A percentile compares a stretch with the other conserved stretches of the same genome.
Conservation (phyloP, 495 filamentous ascomycete genomes). For the Aspergillus campestris region DNA sequence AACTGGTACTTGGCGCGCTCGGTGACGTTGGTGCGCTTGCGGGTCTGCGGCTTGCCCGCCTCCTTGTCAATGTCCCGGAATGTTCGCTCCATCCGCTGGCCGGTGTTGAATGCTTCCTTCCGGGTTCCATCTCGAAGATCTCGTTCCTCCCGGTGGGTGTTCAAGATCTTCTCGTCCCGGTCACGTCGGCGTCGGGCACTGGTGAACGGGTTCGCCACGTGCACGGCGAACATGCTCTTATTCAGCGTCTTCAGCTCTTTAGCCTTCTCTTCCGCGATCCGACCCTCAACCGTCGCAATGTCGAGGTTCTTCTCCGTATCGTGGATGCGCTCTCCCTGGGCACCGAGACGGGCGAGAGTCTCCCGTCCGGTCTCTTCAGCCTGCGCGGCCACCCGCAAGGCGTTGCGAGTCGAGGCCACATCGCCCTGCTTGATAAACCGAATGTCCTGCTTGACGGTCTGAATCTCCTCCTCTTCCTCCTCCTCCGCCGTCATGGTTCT, state of each 20-base stretch:
- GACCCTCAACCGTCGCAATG: conserved; percentile 56
- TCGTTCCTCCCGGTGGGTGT: conserved; percentile 57
- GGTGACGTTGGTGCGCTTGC: conserved; percentile 46
- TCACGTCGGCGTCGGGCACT: conserved; percentile 45
- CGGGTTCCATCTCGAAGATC: conserved; percentile 58
- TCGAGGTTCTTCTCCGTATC: conserved; percentile 72
- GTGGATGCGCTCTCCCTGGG: conserved; percentile 68
- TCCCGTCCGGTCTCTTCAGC: conserved; percentile 63
- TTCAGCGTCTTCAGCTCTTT: conserved; percentile 69
- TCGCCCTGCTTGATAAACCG: conserved; percentile 67
- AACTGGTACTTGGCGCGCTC: conserved; percentile 73
- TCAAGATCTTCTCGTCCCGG: conserved; percentile 52
- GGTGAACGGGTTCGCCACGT: conserved; percentile 68
- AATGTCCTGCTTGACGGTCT: conserved; percentile 65
- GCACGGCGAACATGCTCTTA: conserved; percentile 74
- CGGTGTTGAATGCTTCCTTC: conserved; percentile 49
- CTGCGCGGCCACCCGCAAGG: conserved; percentile 55
- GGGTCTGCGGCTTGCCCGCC: conserved; percentile 25
- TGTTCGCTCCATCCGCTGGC: conserved; percentile 51
- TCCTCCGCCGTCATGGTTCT: conserved; percentile 69
- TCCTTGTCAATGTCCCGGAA: conserved; percentile 45
- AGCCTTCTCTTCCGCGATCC: conserved; percentile 65
- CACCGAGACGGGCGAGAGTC: conserved; percentile 61
- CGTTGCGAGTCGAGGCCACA: conserved; percentile 61
- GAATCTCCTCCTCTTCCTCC: conserved; percentile 60